These are phyloP conservation scores for Monascus ruber DNA, from an alignment of 2,329 filamentous ascomycete genomes.

Conservation along the genomic window DNA sequence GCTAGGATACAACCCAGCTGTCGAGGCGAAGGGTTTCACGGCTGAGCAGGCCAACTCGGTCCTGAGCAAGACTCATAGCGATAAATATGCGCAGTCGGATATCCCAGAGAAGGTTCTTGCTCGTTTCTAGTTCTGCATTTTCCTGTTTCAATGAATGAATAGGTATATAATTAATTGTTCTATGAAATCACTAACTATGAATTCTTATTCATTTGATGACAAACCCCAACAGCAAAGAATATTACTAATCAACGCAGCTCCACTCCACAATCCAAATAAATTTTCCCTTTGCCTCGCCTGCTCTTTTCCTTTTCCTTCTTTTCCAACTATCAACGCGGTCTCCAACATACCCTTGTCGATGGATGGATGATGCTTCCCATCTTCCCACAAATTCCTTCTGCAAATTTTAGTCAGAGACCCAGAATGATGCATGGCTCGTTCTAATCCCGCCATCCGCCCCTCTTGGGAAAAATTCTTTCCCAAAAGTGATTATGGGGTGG, in stretches of 20 bases:
- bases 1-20: constrained; percentile 84
- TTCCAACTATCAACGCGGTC: constrained; percentile 24
- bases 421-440: constrained; percentile 28
- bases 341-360: constrained; percentile 36
- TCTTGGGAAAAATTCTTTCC: neutral
- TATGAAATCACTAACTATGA: neutral
- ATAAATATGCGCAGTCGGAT: constrained; percentile 70
- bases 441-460: constrained; percentile 30
- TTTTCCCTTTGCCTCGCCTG: constrained; percentile 8
- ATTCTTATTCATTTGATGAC: neutral
- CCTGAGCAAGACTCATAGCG: constrained; percentile 57
- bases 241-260: constrained; percentile 6
- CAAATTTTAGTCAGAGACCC: constrained; percentile 34
- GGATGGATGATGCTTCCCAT: constrained; percentile 10
- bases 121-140: constrained; percentile 40
- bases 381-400: constrained; percentile 20
- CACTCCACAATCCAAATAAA: constrained; percentile 5
- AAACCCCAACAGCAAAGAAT: neutral
- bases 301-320: constrained; percentile 15
- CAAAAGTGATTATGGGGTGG: constrained; percentile 13
- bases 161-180: neutral
- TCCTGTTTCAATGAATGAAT: too few relatives aligned
- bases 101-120: constrained; percentile 61
- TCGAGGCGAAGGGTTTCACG: constrained; percentile 81
- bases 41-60: constrained; percentile 57